Evolutionary conservation across 2,329 filamentous ascomycete species (phyloP).

Genomic region (Penicillium sp.): DNA sequence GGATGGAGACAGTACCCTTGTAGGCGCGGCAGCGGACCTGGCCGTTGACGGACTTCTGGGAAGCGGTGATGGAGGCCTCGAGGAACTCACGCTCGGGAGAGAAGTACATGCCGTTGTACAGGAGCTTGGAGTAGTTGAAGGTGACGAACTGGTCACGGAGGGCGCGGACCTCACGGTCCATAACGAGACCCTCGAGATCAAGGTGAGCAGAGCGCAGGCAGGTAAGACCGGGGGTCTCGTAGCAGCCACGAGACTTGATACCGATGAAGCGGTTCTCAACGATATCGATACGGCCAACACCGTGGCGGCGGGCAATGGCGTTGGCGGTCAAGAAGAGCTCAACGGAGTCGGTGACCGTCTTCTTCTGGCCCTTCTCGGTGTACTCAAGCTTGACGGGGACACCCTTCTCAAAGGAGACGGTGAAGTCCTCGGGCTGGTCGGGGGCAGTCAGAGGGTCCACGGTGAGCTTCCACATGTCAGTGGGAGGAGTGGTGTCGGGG

Average conservation of each 20-base stretch:
- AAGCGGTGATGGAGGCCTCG: conserved; percentile 43
- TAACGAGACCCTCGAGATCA: conserved; percentile 54
- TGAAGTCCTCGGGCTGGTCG: conserved; percentile 68
- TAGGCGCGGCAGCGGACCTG: conserved; percentile 62
- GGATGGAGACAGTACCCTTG: conserved; percentile 61
- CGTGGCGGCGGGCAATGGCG: conserved; percentile 67
- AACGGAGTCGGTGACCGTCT: conserved; percentile 65
- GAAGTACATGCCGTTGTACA: conserved; percentile 53
- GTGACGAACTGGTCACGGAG: conserved; percentile 71
- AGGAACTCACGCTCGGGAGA: conserved; percentile 70
- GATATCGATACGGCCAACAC: conserved; percentile 78
- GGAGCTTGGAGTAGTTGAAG: conserved; percentile 57
- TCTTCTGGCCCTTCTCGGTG: conserved; percentile 46
- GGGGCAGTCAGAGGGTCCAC: conserved; percentile 68
- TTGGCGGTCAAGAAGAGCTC: conserved; percentile 72
- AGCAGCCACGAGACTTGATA: conserved; percentile 77
- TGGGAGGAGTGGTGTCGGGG: conserved; percentile 62
- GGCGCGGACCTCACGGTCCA: conserved; percentile 66
- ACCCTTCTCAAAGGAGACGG: conserved; percentile 70
- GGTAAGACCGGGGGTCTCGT: conserved; percentile 54
- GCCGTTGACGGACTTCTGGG: conserved; percentile 54
- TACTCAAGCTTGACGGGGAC: conserved; percentile 67
- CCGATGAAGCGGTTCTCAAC: conserved; percentile 80
- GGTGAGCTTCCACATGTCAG: conserved; percentile 74
- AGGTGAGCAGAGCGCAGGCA: conserved; percentile 40